phyloP scores from a whole-genome alignment of 1,284 basidiomycete genomes.

The Pterula multifida region DNA sequence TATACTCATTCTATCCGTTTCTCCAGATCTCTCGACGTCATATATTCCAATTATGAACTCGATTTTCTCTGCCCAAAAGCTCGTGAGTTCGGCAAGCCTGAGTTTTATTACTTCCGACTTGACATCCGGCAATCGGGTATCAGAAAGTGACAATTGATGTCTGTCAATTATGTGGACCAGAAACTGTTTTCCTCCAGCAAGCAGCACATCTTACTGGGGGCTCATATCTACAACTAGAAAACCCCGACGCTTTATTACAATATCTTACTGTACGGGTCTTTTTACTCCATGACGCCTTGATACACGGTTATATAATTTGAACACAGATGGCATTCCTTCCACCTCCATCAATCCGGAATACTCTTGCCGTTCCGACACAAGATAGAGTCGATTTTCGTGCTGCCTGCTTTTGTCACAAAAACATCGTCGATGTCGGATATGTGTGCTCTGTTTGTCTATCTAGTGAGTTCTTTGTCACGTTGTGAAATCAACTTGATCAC shows the following conservation, averaged over 20 bases:
- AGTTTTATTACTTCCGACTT: slow-evolving; percentile 4
- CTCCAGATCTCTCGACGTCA: slow-evolving; percentile 76
- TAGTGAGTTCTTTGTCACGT: slow-evolving; percentile 41
- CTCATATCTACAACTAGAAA: slow-evolving; percentile 79
- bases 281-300: slow-evolving; percentile 4
- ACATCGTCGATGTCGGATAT: slow-evolving; percentile 93
- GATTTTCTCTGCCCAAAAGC: slow-evolving; percentile 97
- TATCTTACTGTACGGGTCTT: slow-evolving; percentile 63
- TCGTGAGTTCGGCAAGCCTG: slow-evolving; percentile 35
- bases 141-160: slow-evolving; percentile 95
- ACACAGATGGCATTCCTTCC: slow-evolving; percentile 85
- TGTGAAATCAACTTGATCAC: slow-evolving; percentile 6
- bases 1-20: slow-evolving; percentile 87
- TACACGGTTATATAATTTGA: slow-evolving; percentile 6
- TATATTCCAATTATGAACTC: slow-evolving; percentile 99
- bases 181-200: slow-evolving; percentile 95
- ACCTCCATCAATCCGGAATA: slow-evolving; percentile 64
- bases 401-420: slow-evolving; percentile 97
- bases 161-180: slow-evolving; percentile 82
- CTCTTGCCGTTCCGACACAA: slow-evolving; percentile 80
- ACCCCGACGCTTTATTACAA: slow-evolving; percentile 75
- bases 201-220: slow-evolving; percentile 93
- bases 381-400: slow-evolving; percentile 95
- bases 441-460: slow-evolving; percentile 95
- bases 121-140: slow-evolving; percentile 3